Evolutionary conservation across 441 rosid species (phyloP).

Genomic region (Erodium trifolium): DNA sequence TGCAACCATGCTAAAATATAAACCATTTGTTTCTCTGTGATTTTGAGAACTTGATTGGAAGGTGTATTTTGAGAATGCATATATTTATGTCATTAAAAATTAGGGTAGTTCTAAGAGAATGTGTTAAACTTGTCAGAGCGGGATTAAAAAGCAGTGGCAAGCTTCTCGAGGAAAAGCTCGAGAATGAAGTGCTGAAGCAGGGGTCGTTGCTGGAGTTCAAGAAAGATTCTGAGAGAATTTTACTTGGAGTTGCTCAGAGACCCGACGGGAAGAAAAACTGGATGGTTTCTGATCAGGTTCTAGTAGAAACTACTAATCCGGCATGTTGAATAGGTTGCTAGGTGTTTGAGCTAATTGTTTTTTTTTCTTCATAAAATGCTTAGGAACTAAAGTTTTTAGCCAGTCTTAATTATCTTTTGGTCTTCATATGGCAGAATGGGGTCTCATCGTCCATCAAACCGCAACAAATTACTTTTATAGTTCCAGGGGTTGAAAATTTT

Average conservation of each 20-base stretch:
- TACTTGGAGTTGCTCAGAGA: slow-evolving; percentile 76
- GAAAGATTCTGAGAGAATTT: slow-evolving; percentile 70
- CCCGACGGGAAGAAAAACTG: slow-evolving; percentile 96
- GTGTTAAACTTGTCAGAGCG: slow-evolving; percentile 33
- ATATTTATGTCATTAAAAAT: neutral
- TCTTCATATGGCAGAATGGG: slow-evolving; percentile 53
- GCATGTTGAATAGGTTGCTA: slow-evolving; percentile 45
- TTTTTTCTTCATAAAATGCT: slow-evolving; percentile 8
- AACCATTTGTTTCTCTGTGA: neutral
- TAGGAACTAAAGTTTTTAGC: slow-evolving; percentile 16
- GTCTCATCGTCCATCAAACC: slow-evolving; percentile 63
- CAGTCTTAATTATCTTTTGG: slow-evolving; percentile 5
- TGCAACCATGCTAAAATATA: neutral
- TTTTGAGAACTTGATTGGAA: neutral
- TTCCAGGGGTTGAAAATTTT: slow-evolving; percentile 68
- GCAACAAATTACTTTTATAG: slow-evolving; percentile 69
- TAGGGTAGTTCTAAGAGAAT: slow-evolving; percentile 2
- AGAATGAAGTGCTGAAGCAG: slow-evolving; percentile 42
- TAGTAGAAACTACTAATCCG: slow-evolving; percentile 35
- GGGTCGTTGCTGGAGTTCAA: slow-evolving; percentile 82
- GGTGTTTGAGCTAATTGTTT: slow-evolving; percentile 28
- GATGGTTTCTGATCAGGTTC: slow-evolving; percentile 99
- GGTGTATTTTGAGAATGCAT: neutral
- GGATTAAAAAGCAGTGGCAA: slow-evolving; percentile 56
- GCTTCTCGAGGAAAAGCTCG: slow-evolving; percentile 63